Conservation (phyloP, 2,329 filamentous ascomycete species). For the Colletotrichum falcatum region DNA sequence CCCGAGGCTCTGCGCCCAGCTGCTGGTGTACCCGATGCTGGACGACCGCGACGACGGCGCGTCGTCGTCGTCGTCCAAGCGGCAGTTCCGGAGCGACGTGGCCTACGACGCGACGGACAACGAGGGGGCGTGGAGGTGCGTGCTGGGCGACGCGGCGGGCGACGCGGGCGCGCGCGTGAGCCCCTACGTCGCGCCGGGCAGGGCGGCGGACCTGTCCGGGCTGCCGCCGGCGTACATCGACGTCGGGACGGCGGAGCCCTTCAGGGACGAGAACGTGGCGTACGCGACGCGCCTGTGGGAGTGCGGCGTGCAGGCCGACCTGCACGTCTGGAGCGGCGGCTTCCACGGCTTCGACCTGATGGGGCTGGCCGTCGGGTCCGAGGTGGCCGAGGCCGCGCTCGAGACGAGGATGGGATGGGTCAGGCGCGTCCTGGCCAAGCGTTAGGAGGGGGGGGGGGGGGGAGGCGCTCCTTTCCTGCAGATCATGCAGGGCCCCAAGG, state of each 20-base stretch:
- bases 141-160: conserved; percentile 52
- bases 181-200: conserved; percentile 52
- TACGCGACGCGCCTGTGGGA: conserved; percentile 52
- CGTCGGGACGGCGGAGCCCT: conserved; percentile 51
- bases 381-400: conserved; percentile 24
- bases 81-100: conserved; percentile 44
- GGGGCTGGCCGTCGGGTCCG: conserved; percentile 26
- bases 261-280: conserved; percentile 52
- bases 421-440: conserved; percentile 3
- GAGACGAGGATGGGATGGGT: conserved; percentile 38
- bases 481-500: too few relatives aligned
- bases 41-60: conserved; percentile 54
- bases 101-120: conserved; percentile 51
- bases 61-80: conserved; percentile 42
- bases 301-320: conserved; percentile 55
- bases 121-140: conserved; percentile 55
- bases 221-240: conserved; percentile 59
- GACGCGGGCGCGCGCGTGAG: conserved; percentile 47
- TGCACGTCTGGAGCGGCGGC: conserved; percentile 58
- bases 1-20: conserved; percentile 52
- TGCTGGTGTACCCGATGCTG: conserved; percentile 61
- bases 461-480: too few relatives aligned
- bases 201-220: conserved; percentile 51
- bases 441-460: too few relatives aligned
- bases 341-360: conserved; percentile 54